Conservation (phyloP, 1,139 yeast species). For the Sugiyamaella novakii region DNA sequence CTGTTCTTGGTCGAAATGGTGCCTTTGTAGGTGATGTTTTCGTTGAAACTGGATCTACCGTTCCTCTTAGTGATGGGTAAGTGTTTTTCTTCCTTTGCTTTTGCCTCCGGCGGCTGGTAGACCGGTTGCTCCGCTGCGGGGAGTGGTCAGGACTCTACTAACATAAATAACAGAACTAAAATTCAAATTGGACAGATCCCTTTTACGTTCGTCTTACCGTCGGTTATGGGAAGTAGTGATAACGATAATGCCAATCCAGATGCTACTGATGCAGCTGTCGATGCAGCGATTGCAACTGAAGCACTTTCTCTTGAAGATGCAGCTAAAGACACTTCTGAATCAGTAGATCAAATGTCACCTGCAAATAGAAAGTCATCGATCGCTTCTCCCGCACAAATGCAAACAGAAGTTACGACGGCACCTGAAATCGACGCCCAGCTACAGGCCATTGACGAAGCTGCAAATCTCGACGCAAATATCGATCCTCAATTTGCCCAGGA, state of each 20-base stretch:
- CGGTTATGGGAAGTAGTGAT: conserved; percentile 34
- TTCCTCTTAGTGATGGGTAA: conserved; percentile 66
- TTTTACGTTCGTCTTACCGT: conserved; percentile 81
- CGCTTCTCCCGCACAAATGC: background rate
- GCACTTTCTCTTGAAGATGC: conserved; percentile 33
- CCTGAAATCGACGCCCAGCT: conserved; percentile 23
- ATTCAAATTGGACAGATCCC: conserved; percentile 93
- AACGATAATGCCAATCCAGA: conserved; percentile 21
- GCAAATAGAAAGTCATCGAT: background rate
- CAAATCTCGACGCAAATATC: conserved; percentile 16
- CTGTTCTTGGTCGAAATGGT: conserved; percentile 91
- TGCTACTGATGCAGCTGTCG: conserved; percentile 16
- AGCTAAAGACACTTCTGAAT: conserved; percentile 16
- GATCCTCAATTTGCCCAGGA: conserved; percentile 19
- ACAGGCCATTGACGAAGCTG: conserved; percentile 19
- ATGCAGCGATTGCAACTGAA: conserved; percentile 24
- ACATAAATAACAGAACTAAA: conserved; percentile 58
- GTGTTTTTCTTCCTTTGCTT: conserved; percentile 11
- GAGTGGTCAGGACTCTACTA: too few relatives aligned
- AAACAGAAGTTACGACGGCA: conserved; percentile 6
- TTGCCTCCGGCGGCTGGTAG: conserved; percentile 2
- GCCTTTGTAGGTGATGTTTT: conserved; percentile 91
- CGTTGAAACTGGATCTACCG: conserved; percentile 86
- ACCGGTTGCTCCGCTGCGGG: conserved; percentile 7
- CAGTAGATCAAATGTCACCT: conserved; percentile 16